phyloP scores from a whole-genome alignment of 768 basidiomycete species.

The Tricholoma flavovirens region DNA sequence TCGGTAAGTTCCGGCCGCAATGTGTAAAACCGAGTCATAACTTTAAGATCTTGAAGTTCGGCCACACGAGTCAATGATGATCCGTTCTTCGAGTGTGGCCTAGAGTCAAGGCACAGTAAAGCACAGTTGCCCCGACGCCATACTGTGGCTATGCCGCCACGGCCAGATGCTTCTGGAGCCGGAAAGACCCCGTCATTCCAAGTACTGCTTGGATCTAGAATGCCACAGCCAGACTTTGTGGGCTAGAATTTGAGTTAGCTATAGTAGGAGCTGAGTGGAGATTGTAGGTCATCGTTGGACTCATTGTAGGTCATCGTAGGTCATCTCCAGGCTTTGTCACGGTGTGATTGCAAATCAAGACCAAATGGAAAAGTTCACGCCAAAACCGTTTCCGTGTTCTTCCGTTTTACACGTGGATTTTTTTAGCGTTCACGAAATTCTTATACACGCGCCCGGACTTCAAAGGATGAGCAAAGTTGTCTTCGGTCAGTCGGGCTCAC shows the following conservation, averaged over 20 bases:
- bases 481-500: constrained; percentile 45
- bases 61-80: not conserved
- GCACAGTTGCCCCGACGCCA: too few relatives aligned
- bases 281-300: too few relatives aligned
- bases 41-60: not conserved
- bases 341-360: not conserved
- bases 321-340: not conserved
- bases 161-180: too few relatives aligned
- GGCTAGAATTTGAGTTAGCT: too few relatives aligned
- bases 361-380: not conserved
- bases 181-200: too few relatives aligned
- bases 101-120: too few relatives aligned
- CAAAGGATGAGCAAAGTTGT: constrained; percentile 62
- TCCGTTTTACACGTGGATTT: not conserved
- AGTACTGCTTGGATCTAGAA: too few relatives aligned
- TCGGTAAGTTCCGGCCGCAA: not conserved
- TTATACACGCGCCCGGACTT: not conserved
- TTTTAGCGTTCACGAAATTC: not conserved
- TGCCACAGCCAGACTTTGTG: too few relatives aligned
- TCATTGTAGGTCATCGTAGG: too few relatives aligned
- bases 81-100: too few relatives aligned
- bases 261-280: too few relatives aligned
- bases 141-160: too few relatives aligned
- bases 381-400: not conserved
- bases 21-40: not conserved